phyloP scores from a whole-genome alignment of 164 flowering plant genomes.

The Tinospora cordifolia region DNA sequence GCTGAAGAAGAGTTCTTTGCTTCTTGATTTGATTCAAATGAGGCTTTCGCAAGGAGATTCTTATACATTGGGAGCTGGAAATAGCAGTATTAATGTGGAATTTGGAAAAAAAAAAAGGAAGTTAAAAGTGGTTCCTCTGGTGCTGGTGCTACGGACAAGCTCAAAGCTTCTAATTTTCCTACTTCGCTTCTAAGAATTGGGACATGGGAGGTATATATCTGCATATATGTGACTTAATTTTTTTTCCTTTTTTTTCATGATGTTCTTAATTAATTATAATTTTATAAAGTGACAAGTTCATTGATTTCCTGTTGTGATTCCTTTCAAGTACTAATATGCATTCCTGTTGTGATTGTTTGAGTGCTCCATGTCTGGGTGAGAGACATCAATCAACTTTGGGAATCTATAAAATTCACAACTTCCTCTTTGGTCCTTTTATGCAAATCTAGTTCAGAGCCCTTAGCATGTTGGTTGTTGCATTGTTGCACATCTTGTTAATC shows the following conservation, averaged over 20 bases:
- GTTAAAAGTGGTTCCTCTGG: slow-evolving; percentile 22
- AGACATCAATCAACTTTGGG: no score
- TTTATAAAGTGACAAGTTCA: not conserved
- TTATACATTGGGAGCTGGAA: slow-evolving; percentile 17
- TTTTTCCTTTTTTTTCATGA: no score
- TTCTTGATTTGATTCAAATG: slow-evolving; percentile 74
- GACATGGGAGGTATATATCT: slow-evolving; percentile 53
- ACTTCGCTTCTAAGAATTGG: slow-evolving; percentile 65
- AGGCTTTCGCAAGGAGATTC: slow-evolving; percentile 52
- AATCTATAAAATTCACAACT: no score
- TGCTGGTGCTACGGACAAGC: slow-evolving; percentile 44
- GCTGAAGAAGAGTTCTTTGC: slow-evolving; percentile 67
- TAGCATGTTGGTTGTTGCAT: no score
- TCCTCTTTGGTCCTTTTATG: no score
- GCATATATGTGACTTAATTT: not conserved
- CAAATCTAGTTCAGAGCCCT: no score
- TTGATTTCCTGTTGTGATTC: no score
- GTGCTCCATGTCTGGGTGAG: no score
- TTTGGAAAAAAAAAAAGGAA: slow-evolving; percentile 37
- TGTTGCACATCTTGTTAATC: no score
- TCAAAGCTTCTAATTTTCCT: slow-evolving; percentile 81
- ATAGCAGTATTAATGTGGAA: slow-evolving; percentile 14
- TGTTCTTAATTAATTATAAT: not conserved
- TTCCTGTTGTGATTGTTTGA: no score
- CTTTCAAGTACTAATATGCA: no score